Evolutionary conservation across 257 asterid genomes (phyloP), one percentile per base, ranked within the genome.

Genomic region (Leptodermis oblonga): DNA sequence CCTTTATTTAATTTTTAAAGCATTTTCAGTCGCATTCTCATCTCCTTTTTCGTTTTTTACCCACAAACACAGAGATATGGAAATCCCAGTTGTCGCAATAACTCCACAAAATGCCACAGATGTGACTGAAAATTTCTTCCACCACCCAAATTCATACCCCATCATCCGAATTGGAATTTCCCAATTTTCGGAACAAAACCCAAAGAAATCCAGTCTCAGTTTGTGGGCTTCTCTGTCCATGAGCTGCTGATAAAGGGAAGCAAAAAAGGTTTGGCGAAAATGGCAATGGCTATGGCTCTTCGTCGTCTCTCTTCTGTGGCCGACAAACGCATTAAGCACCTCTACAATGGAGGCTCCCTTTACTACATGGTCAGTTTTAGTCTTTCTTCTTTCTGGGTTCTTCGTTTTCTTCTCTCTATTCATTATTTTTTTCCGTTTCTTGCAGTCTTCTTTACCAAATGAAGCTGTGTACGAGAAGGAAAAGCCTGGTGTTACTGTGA

Each of bases 401-500:
- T 65, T n/a, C 4, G 34, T 36, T 9, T 69, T 36, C 34, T 5
- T 62, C 51, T 51, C 4, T 39, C 7, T 60, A 18, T 15, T 33
- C 12, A 5, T 22, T 5, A 23, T 25, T 30, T 3, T 4, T 61
- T 6, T 11, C 22, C 23, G 8, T 26, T 42, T 5, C 0, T 1
- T 2, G 67, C 78, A 92, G 98, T 90, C 96, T 3, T 89, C 98
- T 65, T 78, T 87, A 82, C 82, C 96, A 4, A 74, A 75, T 72
- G 88, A 86, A 80, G 96, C 97, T 22, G 88, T 84, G n/a, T 88
- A 81, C 60, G 96, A 92, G 77, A 89, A 89, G 85, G 96, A 89
- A 15, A 87, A 80, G 62, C 69, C 83, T 70, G 90, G 87, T 11
- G 92, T 90, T 28, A 4, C 87, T 62, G 98, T 90, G 85, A 86